Conservation (phyloP, 2,329 filamentous ascomycete genomes). For the Didymella arachidicola region DNA sequence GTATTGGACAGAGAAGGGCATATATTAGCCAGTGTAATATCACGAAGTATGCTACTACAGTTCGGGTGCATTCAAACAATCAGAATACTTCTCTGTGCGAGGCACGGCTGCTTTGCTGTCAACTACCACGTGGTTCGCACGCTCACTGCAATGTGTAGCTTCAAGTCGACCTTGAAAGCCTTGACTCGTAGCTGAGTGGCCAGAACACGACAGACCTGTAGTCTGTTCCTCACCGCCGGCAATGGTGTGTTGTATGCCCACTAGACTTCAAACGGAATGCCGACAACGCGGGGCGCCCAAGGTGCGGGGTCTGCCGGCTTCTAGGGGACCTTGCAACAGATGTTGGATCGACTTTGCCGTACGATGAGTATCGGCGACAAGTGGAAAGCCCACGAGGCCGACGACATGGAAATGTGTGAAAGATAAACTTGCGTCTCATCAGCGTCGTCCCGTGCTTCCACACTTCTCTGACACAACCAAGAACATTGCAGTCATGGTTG, state of each 20-base stretch:
- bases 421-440: slow-evolving; percentile 5
- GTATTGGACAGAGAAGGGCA: slow-evolving; percentile 26
- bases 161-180: neutral
- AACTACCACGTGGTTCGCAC: neutral
- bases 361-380: neutral
- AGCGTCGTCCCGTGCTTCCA: neutral
- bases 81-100: neutral
- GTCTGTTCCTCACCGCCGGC: neutral
- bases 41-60: neutral
- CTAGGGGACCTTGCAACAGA: neutral
- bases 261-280: slow-evolving; percentile 12
- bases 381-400: neutral
- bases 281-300: slow-evolving; percentile 2
- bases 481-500: slow-evolving; percentile 24
- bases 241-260: neutral
- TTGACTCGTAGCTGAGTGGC: neutral
- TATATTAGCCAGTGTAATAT: neutral
- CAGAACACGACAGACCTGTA: neutral
- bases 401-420: neutral
- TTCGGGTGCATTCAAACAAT: neutral
- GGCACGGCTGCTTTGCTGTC: neutral
- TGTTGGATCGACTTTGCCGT: neutral
- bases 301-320: neutral
- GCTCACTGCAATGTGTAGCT: neutral
- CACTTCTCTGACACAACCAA: neutral